Percentiles rank a stretch among this genome's conserved stretches.
phyloP scores from a whole-genome alignment of 371 early-diverging fungal genomes.

The Cokeromyces recurvatus region DNA sequence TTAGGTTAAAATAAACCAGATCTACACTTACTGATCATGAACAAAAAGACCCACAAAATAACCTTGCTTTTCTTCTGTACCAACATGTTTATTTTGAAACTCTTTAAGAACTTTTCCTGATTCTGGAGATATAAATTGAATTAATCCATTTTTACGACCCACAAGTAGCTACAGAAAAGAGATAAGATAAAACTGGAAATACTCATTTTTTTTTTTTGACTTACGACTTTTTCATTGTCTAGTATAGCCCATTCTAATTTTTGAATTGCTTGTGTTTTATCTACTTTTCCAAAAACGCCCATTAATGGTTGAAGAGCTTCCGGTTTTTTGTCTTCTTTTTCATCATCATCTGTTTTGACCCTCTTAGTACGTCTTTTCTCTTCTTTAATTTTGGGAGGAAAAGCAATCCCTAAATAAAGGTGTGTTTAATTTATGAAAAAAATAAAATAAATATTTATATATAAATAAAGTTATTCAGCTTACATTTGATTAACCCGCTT shows the following conservation, averaged over 20 bases:
- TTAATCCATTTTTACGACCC: slow-evolving; percentile 60
- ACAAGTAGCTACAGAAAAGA: slow-evolving; percentile 40
- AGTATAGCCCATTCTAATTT: slow-evolving; percentile 45
- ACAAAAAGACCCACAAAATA: slow-evolving; percentile 63
- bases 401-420: slow-evolving; percentile 25
- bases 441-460: no score
- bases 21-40: slow-evolving; percentile 35
- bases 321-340: slow-evolving; percentile 18
- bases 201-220: slow-evolving; percentile 5
- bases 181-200: background rate
- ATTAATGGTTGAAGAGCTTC: slow-evolving; percentile 31
- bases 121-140: slow-evolving; percentile 52
- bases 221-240: slow-evolving; percentile 30
- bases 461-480: background rate
- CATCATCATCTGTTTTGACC: slow-evolving; percentile 19
- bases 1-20: background rate
- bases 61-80: slow-evolving; percentile 26
- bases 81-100: slow-evolving; percentile 38
- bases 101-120: slow-evolving; percentile 44
- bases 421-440: no score
- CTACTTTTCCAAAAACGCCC: slow-evolving; percentile 49
- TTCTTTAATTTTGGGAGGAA: slow-evolving; percentile 24
- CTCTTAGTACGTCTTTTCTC: slow-evolving; percentile 18
- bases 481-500: slow-evolving; percentile 70
- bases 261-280: slow-evolving; percentile 48